phyloP scores from a whole-genome alignment of 2,329 filamentous ascomycete genomes.

The Fusarium oligoseptatum region DNA sequence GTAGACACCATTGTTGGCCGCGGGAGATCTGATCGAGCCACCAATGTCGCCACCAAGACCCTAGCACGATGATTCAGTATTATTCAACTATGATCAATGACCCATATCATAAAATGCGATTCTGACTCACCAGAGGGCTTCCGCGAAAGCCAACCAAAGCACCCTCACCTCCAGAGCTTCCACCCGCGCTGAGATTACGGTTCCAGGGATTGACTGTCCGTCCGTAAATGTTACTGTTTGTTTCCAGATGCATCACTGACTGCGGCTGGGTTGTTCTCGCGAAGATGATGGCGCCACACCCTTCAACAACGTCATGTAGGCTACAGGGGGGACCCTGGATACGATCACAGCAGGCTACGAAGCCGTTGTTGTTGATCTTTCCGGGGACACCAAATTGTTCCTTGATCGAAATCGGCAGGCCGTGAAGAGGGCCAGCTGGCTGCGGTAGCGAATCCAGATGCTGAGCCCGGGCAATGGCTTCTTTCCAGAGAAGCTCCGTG shows the following conservation, averaged over 20 bases:
- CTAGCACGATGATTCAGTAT: no score
- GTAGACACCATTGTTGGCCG: not conserved
- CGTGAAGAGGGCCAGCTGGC: no score
- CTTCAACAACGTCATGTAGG: not conserved
- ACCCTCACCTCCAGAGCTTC: not conserved
- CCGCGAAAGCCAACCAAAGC: not conserved
- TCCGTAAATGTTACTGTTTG: not conserved
- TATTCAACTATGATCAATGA: no score
- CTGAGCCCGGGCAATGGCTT: no score
- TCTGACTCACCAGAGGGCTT: not conserved
- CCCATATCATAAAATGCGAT: not conserved
- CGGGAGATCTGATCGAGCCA: no score
- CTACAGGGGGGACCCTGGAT: not conserved
- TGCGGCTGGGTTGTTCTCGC: not conserved
- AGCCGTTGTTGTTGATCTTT: no score
- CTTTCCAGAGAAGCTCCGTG: no score
- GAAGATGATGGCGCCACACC: not conserved
- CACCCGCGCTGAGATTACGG: not conserved
- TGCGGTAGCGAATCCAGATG: no score
- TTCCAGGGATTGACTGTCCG: not conserved
- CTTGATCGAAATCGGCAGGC: no score
- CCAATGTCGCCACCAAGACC: no score
- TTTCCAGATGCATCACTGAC: not conserved
- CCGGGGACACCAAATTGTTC: no score
- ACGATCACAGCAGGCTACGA: no score